Evolutionary conservation across 2,329 filamentous ascomycete genomes (phyloP), one percentile per base, ranked within the genome.

Genomic region (Colletotrichum sp.): DNA sequence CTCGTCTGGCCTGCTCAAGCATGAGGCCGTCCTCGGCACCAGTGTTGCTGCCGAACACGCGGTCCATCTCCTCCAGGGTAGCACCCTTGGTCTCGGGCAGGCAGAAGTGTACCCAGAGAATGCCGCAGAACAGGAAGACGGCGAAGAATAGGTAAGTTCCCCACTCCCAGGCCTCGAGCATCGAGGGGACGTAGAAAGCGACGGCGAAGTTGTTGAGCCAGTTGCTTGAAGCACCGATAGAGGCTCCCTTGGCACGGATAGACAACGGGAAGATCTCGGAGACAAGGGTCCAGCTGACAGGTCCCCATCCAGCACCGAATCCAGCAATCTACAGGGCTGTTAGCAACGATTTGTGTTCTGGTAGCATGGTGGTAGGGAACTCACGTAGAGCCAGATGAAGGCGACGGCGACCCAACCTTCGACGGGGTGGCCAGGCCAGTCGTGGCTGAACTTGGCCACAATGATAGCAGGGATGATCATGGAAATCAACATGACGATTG

Each of bases 71-170:
- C 77, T 91, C 89, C 8, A 91, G 83, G 4, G 87, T 88, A 43
- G 87, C 83, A 59, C 87, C 86, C 78, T 89, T 90, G 5, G 89
- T 91, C 78, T 91, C 89, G 1, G 89, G 89, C 4, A 90, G 81
- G 63, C 83, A 84, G 77, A 88, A 87, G 75, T 82, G 88, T 9
- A 88, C 84, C 79, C 87, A 91, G 8, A 86, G 78, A 33, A 86
- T 83, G 2, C 87, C 85, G 4, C 81, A 78, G 8, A 86, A 81
- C 36, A 89, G 87, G 59, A 89, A 84, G 0, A 83, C 83, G 7
- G 87, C 87, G 76, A 91, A 91, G 82, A 91, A 90, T 74, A 90
- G 88, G 78, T 90, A 91, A 0, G 88, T 88, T 18, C 88, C 89
- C 79, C 86, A 90, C n/a, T 82, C 77, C 74, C 84, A 85, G 34